Conservation (phyloP, 768 basidiomycete species). For the Rhizopogon roseolus region DNA sequence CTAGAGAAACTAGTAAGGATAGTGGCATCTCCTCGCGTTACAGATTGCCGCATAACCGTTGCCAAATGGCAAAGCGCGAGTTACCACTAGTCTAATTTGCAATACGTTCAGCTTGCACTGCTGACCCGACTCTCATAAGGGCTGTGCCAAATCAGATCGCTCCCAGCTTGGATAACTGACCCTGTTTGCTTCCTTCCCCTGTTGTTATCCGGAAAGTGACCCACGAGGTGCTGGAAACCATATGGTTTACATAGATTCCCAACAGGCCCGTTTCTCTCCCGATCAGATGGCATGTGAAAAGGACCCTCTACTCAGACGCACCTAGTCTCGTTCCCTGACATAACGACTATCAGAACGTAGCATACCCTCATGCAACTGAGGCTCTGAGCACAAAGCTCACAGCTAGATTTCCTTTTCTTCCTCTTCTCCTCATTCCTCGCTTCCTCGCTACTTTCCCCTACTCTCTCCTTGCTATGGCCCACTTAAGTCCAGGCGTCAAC, state of each 20-base stretch:
- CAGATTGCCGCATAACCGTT: too few species aligned
- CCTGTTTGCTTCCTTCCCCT: too few species aligned
- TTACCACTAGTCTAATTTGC: too few species aligned
- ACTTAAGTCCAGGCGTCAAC: slow-evolving; percentile 54
- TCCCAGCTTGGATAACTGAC: not conserved
- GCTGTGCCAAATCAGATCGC: not conserved
- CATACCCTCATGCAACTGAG: not conserved
- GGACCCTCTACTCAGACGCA: not conserved
- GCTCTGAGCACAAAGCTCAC: not conserved
- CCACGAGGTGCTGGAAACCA: not conserved
- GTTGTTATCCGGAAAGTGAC: not conserved
- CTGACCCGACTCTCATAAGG: not conserved
- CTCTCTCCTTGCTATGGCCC: slow-evolving; percentile 43
- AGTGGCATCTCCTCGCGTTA: too few species aligned
- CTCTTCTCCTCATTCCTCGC: slow-evolving; percentile 1
- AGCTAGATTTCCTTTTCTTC: slow-evolving; percentile 8
- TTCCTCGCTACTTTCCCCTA: slow-evolving; percentile 14
- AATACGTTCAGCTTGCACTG: too few species aligned
- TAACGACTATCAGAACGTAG: not conserved
- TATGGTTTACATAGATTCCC: not conserved
- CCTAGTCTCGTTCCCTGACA: not conserved
- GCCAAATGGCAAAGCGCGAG: too few species aligned
- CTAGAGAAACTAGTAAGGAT: too few species aligned
- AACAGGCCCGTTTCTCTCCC: not conserved
- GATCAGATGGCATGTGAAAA: not conserved